phyloP scores from a whole-genome alignment of 2,329 filamentous ascomycete species.

The Diaporthe sp. region DNA sequence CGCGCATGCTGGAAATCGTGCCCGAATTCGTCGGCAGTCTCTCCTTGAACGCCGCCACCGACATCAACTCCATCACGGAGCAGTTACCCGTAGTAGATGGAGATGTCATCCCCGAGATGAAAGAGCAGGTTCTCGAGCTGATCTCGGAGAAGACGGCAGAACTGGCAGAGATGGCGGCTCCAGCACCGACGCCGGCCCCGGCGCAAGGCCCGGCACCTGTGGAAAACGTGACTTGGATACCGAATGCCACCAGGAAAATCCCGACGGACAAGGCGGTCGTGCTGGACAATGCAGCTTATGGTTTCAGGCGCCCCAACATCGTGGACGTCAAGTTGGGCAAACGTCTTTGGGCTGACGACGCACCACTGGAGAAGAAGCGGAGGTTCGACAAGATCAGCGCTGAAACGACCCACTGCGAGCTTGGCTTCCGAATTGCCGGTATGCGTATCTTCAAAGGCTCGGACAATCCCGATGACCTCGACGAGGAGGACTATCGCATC shows the following conservation, averaged over 20 bases:
- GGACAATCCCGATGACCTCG: constrained; percentile 60
- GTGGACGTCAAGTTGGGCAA: constrained; percentile 92
- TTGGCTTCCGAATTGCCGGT: constrained; percentile 73
- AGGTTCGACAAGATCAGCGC: constrained; percentile 69
- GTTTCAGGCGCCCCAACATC: constrained; percentile 88
- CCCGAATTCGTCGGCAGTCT: constrained; percentile 87
- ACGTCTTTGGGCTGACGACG: constrained; percentile 85
- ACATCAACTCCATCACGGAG: constrained; percentile 59
- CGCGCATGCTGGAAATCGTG: constrained; percentile 82
- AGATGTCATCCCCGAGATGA: constrained; percentile 54
- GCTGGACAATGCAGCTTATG: constrained; percentile 83
- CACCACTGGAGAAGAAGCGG: constrained; percentile 66
- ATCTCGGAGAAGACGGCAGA: constrained; percentile 26
- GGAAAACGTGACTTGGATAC: constrained; percentile 54
- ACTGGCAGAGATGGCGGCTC: constrained; percentile 36
- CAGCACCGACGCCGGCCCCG: constrained; percentile 14
- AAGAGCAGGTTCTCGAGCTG: constrained; percentile 47
- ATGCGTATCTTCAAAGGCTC: constrained; percentile 73
- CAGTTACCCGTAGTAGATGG: constrained; percentile 57
- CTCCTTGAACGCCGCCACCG: constrained; percentile 68
- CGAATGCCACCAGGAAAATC: constrained; percentile 69
- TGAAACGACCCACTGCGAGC: constrained; percentile 68
- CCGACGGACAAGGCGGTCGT: constrained; percentile 84
- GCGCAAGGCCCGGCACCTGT: constrained; percentile 23
- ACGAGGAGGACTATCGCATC: constrained; percentile 65